Conservation (phyloP, 2,329 filamentous ascomycete genomes). For the Plenodomus tracheiphilus region DNA sequence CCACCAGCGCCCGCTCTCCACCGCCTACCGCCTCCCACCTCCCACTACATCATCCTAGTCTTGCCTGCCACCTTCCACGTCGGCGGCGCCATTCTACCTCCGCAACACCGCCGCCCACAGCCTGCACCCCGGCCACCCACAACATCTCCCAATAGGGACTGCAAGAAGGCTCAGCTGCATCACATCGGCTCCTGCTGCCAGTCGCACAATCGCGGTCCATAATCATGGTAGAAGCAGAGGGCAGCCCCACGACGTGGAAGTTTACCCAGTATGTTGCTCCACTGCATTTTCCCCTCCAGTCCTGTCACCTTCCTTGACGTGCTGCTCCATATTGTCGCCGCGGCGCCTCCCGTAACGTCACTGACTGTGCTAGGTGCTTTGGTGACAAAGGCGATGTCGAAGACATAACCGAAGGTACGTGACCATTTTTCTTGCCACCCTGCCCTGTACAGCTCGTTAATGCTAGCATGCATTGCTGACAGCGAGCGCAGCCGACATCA, state of each 20-base stretch:
- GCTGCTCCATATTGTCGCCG: neutral
- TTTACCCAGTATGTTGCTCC: constrained; percentile 84
- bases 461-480: constrained; percentile 15
- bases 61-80: constrained; percentile 32
- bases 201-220: constrained; percentile 12
- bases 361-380: constrained; percentile 75
- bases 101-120: constrained; percentile 16
- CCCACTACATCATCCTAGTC: constrained; percentile 34
- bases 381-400: constrained; percentile 99
- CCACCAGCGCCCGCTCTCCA: constrained; percentile 25
- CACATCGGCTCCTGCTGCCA: constrained; percentile 11
- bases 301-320: neutral
- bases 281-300: neutral
- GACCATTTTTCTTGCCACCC: constrained; percentile 4
- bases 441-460: constrained; percentile 5
- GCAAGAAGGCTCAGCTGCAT: constrained; percentile 16
- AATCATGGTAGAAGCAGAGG: constrained; percentile 96
- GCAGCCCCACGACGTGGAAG: constrained; percentile 97
- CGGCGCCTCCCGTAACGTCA: constrained; percentile 3
- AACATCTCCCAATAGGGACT: constrained; percentile 2
- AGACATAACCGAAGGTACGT: constrained; percentile 91
- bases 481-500: constrained; percentile 71
- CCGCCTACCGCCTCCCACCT: constrained; percentile 9
- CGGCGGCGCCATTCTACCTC: constrained; percentile 30
- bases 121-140: constrained; percentile 8